These are phyloP conservation scores for Aquilaria malaccensis DNA, from an alignment of 345 rosid species.

Conservation along the genomic window DNA sequence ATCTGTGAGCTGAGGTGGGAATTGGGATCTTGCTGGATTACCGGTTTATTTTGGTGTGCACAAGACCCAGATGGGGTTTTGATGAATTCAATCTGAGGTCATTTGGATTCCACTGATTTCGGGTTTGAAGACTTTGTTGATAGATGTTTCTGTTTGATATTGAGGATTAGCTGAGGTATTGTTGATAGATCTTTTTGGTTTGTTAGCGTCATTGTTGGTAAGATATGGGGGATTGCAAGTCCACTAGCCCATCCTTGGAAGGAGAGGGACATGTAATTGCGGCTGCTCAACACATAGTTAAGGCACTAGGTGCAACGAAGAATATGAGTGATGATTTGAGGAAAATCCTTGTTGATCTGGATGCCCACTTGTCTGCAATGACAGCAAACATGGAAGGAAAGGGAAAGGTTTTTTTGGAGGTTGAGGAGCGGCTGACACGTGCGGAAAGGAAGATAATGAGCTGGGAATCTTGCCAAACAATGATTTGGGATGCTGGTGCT, in stretches of 20 bases:
- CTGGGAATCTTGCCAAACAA: conserved; percentile 44
- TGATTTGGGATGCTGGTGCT: conserved; percentile 49
- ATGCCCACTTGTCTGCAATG: conserved; percentile 40
- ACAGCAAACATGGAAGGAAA: conserved; percentile 18
- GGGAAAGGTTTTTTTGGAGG: conserved; percentile 22
- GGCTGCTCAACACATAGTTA: conserved; percentile 49
- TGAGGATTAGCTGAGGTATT: background rate
- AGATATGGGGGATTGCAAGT: conserved; percentile 24
- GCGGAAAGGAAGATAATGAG: conserved; percentile 35
- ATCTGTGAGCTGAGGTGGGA: background rate
- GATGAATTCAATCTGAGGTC: background rate
- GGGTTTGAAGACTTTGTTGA: background rate
- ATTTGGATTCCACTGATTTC: background rate
- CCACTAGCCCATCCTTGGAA: conserved; percentile 26
- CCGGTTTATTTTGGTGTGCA: background rate
- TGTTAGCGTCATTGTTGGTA: background rate
- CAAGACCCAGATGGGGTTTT: background rate
- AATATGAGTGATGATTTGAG: conserved; percentile 42
- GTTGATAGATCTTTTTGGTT: conserved; percentile 1
- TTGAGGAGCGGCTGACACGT: conserved; percentile 34
- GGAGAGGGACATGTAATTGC: conserved; percentile 59
- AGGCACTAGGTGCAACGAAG: conserved; percentile 43
- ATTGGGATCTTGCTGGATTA: background rate
- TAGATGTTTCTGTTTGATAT: conserved; percentile 1
- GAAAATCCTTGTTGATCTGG: conserved; percentile 40